These are phyloP conservation scores for Dipteronia dyeriana DNA, from an alignment of 345 rosid species.

Conservation along the genomic window DNA sequence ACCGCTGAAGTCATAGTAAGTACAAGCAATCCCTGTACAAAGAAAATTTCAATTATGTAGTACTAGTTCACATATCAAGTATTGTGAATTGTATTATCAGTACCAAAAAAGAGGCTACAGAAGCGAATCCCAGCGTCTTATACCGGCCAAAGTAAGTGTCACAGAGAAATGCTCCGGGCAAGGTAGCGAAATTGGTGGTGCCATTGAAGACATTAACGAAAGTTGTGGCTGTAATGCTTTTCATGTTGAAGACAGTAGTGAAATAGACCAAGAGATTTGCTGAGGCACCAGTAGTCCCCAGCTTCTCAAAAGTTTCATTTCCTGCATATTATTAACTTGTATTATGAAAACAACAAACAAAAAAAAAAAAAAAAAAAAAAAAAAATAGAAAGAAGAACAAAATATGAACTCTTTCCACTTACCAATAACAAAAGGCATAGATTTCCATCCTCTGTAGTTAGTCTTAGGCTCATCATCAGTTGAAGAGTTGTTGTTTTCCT, in stretches of 20 bases:
- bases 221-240: constrained; percentile 61
- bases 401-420: too few relatives aligned
- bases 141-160: constrained; percentile 80
- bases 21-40: constrained; percentile 43
- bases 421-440: too few relatives aligned
- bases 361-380: too few relatives aligned
- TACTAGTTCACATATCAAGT: not conserved
- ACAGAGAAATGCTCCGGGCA: constrained; percentile 61
- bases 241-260: constrained; percentile 63
- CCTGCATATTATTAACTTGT: constrained; percentile 32
- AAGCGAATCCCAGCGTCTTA: constrained; percentile 59
- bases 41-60: not conserved
- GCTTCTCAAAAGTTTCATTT: constrained; percentile 69
- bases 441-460: too few relatives aligned
- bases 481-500: too few relatives aligned
- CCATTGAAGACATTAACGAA: constrained; percentile 59
- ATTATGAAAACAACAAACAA: too few relatives aligned
- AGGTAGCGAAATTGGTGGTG: constrained; percentile 62
- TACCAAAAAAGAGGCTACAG: constrained; percentile 63
- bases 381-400: too few relatives aligned
- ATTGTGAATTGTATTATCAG: not conserved
- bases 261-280: constrained; percentile 57
- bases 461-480: too few relatives aligned
- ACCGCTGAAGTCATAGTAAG: constrained; percentile 45
- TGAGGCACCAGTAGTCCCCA: constrained; percentile 62